A percentile compares a stretch with the other conserved stretches of the same genome.
Conservation (phyloP, 805 yeast genomes). For the Saccharomycopsis guyanensis region DNA sequence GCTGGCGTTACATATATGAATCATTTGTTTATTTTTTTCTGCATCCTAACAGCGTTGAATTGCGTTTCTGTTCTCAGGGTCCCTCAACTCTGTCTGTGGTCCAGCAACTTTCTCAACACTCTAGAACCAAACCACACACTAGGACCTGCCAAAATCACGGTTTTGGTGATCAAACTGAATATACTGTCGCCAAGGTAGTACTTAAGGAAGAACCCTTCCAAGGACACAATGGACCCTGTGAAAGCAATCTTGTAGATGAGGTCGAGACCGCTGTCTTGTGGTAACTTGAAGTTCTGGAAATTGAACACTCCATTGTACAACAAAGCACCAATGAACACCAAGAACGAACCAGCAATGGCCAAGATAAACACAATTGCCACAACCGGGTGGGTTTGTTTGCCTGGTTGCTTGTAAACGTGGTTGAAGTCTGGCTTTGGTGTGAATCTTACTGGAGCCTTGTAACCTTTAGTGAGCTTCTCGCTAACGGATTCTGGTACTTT, state of each 20-base stretch:
- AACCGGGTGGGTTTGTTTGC: conserved; percentile 16
- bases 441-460: conserved; percentile 11
- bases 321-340: conserved; percentile 13
- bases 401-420: conserved; percentile 16
- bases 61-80: no score
- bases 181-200: conserved; percentile 56
- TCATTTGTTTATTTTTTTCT: conserved; percentile 2
- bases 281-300: conserved; percentile 31
- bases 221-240: conserved; percentile 38
- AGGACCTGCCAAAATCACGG: conserved; percentile 42
- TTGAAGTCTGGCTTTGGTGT: conserved; percentile 14
- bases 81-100: conserved; percentile 13
- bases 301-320: conserved; percentile 12
- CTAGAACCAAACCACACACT: conserved; percentile 58
- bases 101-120: conserved; percentile 43
- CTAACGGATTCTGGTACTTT: background rate
- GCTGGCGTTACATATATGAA: conserved; percentile 8
- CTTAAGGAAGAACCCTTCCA: conserved; percentile 46
- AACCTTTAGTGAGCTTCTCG: conserved; percentile 1
- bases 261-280: conserved; percentile 30
- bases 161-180: conserved; percentile 46
- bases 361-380: conserved; percentile 15
- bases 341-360: conserved; percentile 5
- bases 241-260: conserved; percentile 36
- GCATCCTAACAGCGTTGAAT: no score